Evolutionary conservation across 164 flowering plant genomes (phyloP).

Genomic region (Hamamelis virginiana): DNA sequence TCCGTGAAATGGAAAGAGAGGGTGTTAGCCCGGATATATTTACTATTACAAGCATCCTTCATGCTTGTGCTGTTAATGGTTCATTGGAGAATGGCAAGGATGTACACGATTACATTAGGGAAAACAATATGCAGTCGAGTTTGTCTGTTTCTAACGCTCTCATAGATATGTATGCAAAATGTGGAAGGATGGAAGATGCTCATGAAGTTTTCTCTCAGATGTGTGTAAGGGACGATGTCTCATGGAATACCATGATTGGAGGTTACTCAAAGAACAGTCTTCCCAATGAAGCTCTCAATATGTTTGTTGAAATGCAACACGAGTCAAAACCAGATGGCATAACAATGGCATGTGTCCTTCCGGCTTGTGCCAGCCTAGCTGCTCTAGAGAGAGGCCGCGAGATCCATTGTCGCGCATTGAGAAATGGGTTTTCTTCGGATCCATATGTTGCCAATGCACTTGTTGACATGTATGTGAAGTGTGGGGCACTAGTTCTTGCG

Average conservation of each 20-base stretch:
- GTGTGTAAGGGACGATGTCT: slow-evolving; percentile 39
- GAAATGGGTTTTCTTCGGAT: slow-evolving; percentile 45
- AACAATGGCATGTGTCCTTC: slow-evolving; percentile 54
- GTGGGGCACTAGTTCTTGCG: slow-evolving; percentile 49
- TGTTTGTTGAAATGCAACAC: slow-evolving; percentile 48
- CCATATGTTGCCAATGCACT: slow-evolving; percentile 55
- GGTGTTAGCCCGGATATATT: slow-evolving; percentile 47
- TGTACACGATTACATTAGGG: slow-evolving; percentile 42
- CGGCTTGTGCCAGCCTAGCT: slow-evolving; percentile 63
- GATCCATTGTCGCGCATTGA: slow-evolving; percentile 46
- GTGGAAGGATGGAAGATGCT: slow-evolving; percentile 70
- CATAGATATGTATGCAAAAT: slow-evolving; percentile 77
- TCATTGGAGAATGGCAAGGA: slow-evolving; percentile 45
- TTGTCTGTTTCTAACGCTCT: slow-evolving; percentile 56
- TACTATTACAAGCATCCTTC: slow-evolving; percentile 50
- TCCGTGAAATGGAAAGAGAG: slow-evolving; percentile 42
- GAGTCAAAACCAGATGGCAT: slow-evolving; percentile 37
- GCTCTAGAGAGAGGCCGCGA: slow-evolving; percentile 56
- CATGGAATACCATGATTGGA: slow-evolving; percentile 75
- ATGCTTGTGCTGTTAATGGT: slow-evolving; percentile 58
- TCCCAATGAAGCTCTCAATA: slow-evolving; percentile 54
- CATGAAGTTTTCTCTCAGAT: slow-evolving; percentile 38
- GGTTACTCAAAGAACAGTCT: slow-evolving; percentile 58
- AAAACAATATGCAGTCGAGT: slow-evolving; percentile 35
- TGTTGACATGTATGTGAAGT: slow-evolving; percentile 67